Evolutionary conservation across 2,329 filamentous ascomycete species (phyloP).

Genomic region (Bisporella sp.): DNA sequence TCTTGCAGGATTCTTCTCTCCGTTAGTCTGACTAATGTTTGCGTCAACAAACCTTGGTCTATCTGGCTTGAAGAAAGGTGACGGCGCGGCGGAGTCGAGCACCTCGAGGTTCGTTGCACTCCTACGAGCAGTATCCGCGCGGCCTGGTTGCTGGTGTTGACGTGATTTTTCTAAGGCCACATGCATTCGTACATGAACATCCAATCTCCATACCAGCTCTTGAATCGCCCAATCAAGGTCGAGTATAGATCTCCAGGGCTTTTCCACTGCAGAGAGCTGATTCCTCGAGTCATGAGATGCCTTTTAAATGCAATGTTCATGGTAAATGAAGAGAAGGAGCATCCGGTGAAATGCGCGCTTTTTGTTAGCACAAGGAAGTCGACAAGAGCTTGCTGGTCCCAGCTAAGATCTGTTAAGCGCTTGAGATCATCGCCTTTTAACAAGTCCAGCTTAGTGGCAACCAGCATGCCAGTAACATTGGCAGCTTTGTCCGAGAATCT

Average conservation of each 20-base stretch:
- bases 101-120: too few relatives aligned
- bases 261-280: constrained; percentile 34
- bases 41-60: too few relatives aligned
- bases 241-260: constrained; percentile 36
- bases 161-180: constrained; percentile 12
- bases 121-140: too few relatives aligned
- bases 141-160: too few relatives aligned
- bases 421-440: constrained; percentile 31
- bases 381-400: constrained; percentile 43
- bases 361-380: constrained; percentile 43
- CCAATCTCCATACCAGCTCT: constrained; percentile 41
- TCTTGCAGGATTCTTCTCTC: too few relatives aligned
- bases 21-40: too few relatives aligned
- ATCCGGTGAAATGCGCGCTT: constrained; percentile 37
- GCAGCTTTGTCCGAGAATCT: constrained; percentile 31
- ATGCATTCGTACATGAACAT: constrained; percentile 35
- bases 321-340: constrained; percentile 42
- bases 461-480: constrained; percentile 26
- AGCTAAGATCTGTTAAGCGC: constrained; percentile 31
- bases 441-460: constrained; percentile 37
- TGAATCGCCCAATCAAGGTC: constrained; percentile 37
- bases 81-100: too few relatives aligned
- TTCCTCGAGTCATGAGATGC: constrained; percentile 28
- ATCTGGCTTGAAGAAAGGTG: too few relatives aligned
- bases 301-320: constrained; percentile 40